These are phyloP conservation scores for Ophiostoma quercus DNA, from an alignment of 2,329 filamentous ascomycete genomes.

Conservation along the genomic window DNA sequence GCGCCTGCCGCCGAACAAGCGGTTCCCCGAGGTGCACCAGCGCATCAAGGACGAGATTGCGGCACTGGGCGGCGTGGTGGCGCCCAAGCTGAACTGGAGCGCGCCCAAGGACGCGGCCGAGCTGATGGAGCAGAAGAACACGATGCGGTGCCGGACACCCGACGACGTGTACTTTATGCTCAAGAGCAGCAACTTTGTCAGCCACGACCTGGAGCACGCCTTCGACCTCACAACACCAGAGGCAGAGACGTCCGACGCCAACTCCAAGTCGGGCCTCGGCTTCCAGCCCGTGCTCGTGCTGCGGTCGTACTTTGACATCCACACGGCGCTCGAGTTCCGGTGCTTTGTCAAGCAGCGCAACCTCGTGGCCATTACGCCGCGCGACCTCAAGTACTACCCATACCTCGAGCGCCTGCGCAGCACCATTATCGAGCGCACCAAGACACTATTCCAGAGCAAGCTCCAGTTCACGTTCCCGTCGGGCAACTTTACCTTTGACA, in stretches of 20 bases:
- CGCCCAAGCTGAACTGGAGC: slow-evolving; percentile 96
- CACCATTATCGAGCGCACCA: slow-evolving; percentile 62
- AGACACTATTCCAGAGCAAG: slow-evolving; percentile 69
- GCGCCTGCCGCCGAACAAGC: slow-evolving; percentile 47
- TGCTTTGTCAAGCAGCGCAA: slow-evolving; percentile 84
- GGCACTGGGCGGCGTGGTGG: slow-evolving; percentile 77
- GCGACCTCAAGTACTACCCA: slow-evolving; percentile 84
- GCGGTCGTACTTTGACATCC: slow-evolving; percentile 80
- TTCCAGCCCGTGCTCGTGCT: slow-evolving; percentile 79
- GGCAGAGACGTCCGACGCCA: neutral
- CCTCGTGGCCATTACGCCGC: slow-evolving; percentile 78
- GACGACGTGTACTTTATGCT: slow-evolving; percentile 92
- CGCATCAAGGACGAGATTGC: slow-evolving; percentile 70
- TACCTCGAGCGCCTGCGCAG: slow-evolving; percentile 65
- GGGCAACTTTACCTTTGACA: slow-evolving; percentile 78
- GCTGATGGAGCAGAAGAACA: slow-evolving; percentile 80
- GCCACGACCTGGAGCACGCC: slow-evolving; percentile 87
- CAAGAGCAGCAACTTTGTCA: slow-evolving; percentile 91
- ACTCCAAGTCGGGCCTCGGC: slow-evolving; percentile 28
- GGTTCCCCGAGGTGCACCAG: slow-evolving; percentile 68
- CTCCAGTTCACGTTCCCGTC: slow-evolving; percentile 77
- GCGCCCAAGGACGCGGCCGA: slow-evolving; percentile 92
- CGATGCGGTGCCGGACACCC: slow-evolving; percentile 79
- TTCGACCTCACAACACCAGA: slow-evolving; percentile 57
- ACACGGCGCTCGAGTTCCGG: slow-evolving; percentile 88